Percentiles rank a stretch among this genome's conserved stretches.
Conservation (phyloP, 352 stramenopile species). For the Globisporangium parvum region DNA sequence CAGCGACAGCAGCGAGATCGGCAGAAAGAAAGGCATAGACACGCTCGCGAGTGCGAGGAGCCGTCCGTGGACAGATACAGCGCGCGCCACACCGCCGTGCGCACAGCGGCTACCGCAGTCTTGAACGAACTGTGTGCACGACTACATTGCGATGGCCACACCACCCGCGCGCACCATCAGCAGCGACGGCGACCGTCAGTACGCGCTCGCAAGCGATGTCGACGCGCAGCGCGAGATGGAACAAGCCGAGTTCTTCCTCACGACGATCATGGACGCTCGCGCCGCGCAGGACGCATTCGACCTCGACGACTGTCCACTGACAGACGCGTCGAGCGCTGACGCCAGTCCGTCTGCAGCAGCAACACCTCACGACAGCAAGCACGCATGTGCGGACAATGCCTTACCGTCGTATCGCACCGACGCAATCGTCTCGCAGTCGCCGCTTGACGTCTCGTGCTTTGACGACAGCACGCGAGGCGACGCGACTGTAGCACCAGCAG, state of each 20-base stretch:
- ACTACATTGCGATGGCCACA: too few species aligned
- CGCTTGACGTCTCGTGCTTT: too few species aligned
- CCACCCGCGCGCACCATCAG: neutral
- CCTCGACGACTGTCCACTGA: neutral
- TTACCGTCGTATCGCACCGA: too few species aligned
- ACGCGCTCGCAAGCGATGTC: neutral
- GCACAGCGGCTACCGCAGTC: neutral
- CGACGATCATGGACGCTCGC: slow-evolving; percentile 13
- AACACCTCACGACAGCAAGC: neutral
- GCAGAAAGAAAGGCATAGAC: neutral
- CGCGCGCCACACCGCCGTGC: too few species aligned
- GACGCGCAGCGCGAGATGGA: slow-evolving; percentile 13
- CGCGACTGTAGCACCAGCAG: neutral
- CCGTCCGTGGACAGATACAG: neutral
- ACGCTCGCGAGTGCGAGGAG: neutral
- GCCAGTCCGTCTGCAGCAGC: neutral
- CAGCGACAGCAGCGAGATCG: neutral
- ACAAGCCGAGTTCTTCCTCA: slow-evolving; percentile 13
- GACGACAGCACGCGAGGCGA: neutral
- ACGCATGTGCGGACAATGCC: too few species aligned
- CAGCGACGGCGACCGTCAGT: neutral
- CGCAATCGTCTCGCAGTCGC: too few species aligned
- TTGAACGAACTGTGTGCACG: neutral
- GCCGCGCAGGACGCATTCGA: slow-evolving; percentile 3
- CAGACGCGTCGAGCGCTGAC: neutral